A percentile compares a stretch with the other conserved stretches of the same genome.
phyloP scores from a whole-genome alignment of 2,329 filamentous ascomycete genomes.

The Trichoderma hamatum region DNA sequence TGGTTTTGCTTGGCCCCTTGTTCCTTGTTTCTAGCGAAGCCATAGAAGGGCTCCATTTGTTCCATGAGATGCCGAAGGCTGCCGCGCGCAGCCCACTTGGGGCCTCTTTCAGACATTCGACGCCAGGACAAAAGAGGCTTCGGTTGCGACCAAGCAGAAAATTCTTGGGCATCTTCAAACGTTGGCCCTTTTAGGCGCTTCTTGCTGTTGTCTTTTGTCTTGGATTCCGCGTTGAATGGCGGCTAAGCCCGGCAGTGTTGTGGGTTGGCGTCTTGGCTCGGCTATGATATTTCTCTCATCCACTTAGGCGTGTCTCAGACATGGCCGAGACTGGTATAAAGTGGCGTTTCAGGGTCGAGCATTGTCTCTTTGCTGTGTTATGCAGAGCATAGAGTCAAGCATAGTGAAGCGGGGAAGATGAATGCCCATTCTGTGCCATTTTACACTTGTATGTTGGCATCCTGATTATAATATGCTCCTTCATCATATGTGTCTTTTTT shows the following conservation, averaged over 20 bases:
- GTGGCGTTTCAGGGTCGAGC: neutral
- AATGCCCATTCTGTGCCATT: neutral
- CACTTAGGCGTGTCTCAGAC: neutral
- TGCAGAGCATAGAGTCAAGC: neutral
- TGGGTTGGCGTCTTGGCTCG: constrained; percentile 3
- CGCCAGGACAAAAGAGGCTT: constrained; percentile 21
- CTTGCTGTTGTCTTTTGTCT: neutral
- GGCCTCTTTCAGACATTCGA: neutral
- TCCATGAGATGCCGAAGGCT: constrained; percentile 24
- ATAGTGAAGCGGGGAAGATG: neutral
- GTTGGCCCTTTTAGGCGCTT: neutral
- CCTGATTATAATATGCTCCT: neutral
- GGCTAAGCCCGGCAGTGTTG: constrained; percentile 7
- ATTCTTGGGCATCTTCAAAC: neutral
- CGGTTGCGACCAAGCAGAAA: constrained; percentile 16
- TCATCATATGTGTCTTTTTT: neutral
- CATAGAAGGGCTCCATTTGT: constrained; percentile 25
- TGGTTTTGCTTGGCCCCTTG: constrained; percentile 11
- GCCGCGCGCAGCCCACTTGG: constrained; percentile 19
- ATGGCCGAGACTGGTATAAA: neutral
- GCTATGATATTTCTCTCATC: neutral
- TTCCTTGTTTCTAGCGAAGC: constrained; percentile 1
- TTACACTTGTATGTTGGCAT: neutral
- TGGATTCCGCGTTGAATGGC: neutral
- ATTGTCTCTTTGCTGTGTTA: neutral